Evolutionary conservation across 1,284 basidiomycete species (phyloP).

Genomic region (Chalciporus sp.): DNA sequence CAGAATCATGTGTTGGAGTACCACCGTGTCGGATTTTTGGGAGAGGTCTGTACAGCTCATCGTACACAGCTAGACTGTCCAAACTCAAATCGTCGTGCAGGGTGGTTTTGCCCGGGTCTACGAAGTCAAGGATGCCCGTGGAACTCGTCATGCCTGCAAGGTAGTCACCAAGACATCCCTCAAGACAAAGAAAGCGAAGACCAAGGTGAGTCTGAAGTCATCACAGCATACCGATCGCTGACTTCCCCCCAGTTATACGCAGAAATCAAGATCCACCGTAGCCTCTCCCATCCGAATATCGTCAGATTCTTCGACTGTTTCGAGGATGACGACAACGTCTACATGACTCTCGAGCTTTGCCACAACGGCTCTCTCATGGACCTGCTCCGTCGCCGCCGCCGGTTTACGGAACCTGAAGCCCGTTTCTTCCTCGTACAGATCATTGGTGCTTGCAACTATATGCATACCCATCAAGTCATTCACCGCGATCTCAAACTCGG

Average conservation of each 20-base stretch:
- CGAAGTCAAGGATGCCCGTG: conserved; percentile 75
- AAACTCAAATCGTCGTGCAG: conserved; percentile 40
- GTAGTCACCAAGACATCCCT: conserved; percentile 84
- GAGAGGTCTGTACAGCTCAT: conserved; percentile 63
- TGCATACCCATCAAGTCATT: conserved; percentile 96
- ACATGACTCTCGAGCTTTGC: conserved; percentile 96
- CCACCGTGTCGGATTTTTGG: conserved; percentile 77
- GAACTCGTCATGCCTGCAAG: conserved; percentile 78
- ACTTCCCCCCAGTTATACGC: conserved; percentile 77
- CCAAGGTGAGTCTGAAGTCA: conserved; percentile 60
- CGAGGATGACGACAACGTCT: conserved; percentile 94
- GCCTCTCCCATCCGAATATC: conserved; percentile 91
- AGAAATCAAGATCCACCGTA: conserved; percentile 97
- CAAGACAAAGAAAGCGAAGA: conserved; percentile 90
- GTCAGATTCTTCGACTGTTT: conserved; percentile 94
- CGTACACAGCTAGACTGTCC: neutral
- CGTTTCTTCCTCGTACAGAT: conserved; percentile 94
- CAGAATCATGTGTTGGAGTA: conserved; percentile 59
- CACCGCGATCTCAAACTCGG: conserved; percentile 96
- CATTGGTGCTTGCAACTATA: conserved; percentile 94
- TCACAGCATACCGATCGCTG: conserved; percentile 2
- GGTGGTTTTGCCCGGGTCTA: conserved; percentile 92
- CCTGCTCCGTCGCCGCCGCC: conserved; percentile 84
- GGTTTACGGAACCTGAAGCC: conserved; percentile 91
- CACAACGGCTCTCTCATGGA: conserved; percentile 89